Evolutionary conservation across 768 basidiomycete species (phyloP).

Genomic region (Dioszegia aurantiaca): DNA sequence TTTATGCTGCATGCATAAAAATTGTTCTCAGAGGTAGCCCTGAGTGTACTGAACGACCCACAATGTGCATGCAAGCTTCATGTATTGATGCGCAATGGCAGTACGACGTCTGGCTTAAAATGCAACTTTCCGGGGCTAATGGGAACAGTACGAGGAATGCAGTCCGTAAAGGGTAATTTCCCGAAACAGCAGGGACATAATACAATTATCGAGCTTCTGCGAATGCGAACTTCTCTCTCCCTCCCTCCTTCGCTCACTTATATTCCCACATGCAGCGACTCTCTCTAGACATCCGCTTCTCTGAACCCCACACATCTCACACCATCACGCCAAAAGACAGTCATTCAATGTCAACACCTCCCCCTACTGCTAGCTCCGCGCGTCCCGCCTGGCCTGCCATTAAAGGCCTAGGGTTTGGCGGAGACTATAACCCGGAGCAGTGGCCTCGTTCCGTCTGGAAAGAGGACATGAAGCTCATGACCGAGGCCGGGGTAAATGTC

Average conservation of each 20-base stretch:
- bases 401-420: conserved; percentile 18
- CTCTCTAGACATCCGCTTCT: conserved; percentile 9
- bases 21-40: too few species aligned
- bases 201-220: too few species aligned
- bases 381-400: conserved; percentile 3
- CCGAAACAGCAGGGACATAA: too few species aligned
- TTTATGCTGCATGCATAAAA: too few species aligned
- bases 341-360: background rate
- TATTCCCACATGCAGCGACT: background rate
- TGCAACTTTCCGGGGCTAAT: too few species aligned
- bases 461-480: conserved; percentile 26
- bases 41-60: too few species aligned
- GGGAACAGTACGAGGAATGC: too few species aligned
- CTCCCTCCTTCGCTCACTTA: background rate
- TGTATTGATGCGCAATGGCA: too few species aligned
- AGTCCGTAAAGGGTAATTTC: too few species aligned
- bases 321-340: conserved; percentile 1
- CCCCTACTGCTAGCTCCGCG: background rate
- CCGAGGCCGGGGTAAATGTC: conserved; percentile 24
- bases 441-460: conserved; percentile 19
- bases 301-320: background rate
- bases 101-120: too few species aligned
- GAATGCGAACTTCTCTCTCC: background rate
- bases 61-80: too few species aligned
- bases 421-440: conserved; percentile 28